phyloP scores from a whole-genome alignment of 2,329 filamentous ascomycete genomes.

The Fusarium transvaalense region DNA sequence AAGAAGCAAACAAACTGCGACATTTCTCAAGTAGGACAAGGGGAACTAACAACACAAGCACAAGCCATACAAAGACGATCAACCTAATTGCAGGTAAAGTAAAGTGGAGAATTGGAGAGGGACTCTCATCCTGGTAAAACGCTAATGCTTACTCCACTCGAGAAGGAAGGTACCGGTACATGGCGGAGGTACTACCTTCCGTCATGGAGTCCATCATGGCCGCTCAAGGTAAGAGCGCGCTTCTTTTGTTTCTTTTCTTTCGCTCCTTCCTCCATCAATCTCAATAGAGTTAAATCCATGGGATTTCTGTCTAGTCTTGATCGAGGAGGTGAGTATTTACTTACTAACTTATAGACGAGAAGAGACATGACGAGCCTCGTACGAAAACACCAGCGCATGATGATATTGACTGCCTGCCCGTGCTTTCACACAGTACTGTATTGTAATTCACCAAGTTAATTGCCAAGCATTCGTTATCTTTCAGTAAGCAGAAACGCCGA shows the following conservation, averaged over 20 bases:
- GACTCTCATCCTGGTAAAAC: slow-evolving; percentile 11
- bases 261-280: not conserved
- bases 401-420: not conserved
- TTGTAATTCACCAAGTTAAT: not conserved
- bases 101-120: slow-evolving; percentile 40
- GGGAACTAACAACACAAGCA: slow-evolving; percentile 12
- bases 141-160: slow-evolving; percentile 28
- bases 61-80: slow-evolving; percentile 40
- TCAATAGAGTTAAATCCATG: slow-evolving; percentile 3
- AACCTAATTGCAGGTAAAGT: slow-evolving; percentile 34
- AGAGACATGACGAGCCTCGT: not conserved
- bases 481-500: slow-evolving; percentile 12
- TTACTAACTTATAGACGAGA: not conserved
- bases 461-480: slow-evolving; percentile 19
- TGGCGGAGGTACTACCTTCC: slow-evolving; percentile 28
- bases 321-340: not conserved
- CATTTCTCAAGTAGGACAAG: slow-evolving; percentile 10
- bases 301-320: slow-evolving; percentile 7
- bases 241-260: slow-evolving; percentile 8
- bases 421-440: not conserved
- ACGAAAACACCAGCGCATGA: not conserved
- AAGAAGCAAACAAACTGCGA: slow-evolving; percentile 16
- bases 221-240: slow-evolving; percentile 1
- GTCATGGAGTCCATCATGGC: slow-evolving; percentile 3
- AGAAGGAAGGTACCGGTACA: slow-evolving; percentile 33